These are phyloP conservation scores for Gossypioides kirkii DNA, from an alignment of 345 rosid species.

Conservation along the genomic window DNA sequence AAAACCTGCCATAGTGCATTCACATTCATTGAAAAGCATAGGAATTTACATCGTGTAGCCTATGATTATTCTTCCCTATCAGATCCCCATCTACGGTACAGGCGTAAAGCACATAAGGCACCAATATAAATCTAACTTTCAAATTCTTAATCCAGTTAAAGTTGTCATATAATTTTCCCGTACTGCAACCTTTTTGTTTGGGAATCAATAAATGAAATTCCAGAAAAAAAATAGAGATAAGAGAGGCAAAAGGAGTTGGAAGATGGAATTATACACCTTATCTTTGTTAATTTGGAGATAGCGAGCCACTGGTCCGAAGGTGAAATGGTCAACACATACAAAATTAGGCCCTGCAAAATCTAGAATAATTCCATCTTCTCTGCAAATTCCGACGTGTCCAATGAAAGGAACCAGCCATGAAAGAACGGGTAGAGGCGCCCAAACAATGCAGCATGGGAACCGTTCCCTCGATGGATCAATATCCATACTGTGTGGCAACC, in stretches of 20 bases:
- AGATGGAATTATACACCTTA: conserved; percentile 36
- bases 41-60: not conserved
- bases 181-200: too few relatives aligned
- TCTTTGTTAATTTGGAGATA: conserved; percentile 69
- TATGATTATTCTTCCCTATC: not conserved
- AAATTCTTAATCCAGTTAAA: not conserved
- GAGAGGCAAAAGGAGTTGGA: not conserved
- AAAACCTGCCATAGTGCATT: too few relatives aligned
- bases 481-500: conserved; percentile 25
- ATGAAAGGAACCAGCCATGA: conserved; percentile 90
- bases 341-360: conserved; percentile 97
- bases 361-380: conserved; percentile 86
- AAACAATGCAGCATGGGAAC: conserved; percentile 80
- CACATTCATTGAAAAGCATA: not conserved
- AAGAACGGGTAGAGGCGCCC: conserved; percentile 90
- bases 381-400: conserved; percentile 80
- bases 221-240: not conserved
- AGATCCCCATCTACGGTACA: not conserved
- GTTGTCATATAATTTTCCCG: not conserved
- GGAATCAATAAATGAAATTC: not conserved
- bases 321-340: conserved; percentile 75
- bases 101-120: too few relatives aligned
- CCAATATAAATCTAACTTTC: too few relatives aligned
- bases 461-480: conserved; percentile 69
- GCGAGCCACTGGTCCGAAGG: conserved; percentile 77